Conservation (phyloP, 768 basidiomycete species). For the Kwoniella europaea region DNA sequence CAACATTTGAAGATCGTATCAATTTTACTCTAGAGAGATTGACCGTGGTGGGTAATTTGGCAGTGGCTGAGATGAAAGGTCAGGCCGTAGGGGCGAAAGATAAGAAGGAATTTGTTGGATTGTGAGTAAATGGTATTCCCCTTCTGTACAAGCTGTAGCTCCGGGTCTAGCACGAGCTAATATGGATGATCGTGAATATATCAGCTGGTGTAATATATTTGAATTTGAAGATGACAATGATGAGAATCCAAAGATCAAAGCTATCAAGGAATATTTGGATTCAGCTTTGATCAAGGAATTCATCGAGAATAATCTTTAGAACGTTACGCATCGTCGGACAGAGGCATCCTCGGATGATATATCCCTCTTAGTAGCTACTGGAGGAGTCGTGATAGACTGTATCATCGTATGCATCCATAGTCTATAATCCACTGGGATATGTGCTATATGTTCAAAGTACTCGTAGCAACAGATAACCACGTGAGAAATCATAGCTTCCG, state of each 20-base stretch:
- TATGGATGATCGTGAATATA: not conserved
- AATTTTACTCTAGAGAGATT: not conserved
- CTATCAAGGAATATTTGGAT: conserved; percentile 9
- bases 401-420: no score
- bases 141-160: not conserved
- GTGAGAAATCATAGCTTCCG: not conserved
- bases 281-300: conserved; percentile 13
- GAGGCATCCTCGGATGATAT: not conserved
- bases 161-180: not conserved
- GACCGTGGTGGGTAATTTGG: conserved; percentile 4
- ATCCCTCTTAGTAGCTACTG: not conserved
- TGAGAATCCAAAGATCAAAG: conserved; percentile 5
- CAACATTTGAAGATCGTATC: not conserved
- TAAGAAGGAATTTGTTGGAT: conserved; percentile 2
- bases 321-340: not conserved
- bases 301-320: not conserved
- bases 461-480: no score
- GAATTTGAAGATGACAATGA: conserved; percentile 6
- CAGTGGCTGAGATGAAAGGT: not conserved
- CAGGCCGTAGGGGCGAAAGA: not conserved
- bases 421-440: no score
- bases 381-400: no score
- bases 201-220: not conserved
- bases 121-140: not conserved
- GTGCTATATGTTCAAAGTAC: no score